A percentile compares a stretch with the other conserved stretches of the same genome.
phyloP scores from a whole-genome alignment of 23 red algal genomes.

The Gracilaria caudata region DNA sequence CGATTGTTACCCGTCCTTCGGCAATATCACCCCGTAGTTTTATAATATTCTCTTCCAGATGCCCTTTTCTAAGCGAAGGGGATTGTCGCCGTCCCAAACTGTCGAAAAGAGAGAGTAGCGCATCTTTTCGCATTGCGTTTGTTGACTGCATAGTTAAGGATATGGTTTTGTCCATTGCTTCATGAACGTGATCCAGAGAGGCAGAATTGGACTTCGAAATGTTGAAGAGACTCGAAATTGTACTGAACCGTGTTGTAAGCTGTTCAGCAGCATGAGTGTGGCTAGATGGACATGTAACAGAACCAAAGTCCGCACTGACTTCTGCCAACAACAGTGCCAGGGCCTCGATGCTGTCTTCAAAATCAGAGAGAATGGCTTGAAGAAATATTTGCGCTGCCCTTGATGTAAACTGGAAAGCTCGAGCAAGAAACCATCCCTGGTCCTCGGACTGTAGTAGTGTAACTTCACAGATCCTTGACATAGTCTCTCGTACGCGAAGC shows the following conservation, averaged over 20 bases:
- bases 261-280: background rate
- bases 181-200: background rate
- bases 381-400: background rate
- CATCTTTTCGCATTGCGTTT: constrained; percentile 3
- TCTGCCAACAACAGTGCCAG: background rate
- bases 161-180: background rate
- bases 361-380: background rate
- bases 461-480: background rate
- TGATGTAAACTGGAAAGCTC: constrained; percentile 21
- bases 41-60: constrained; percentile 8
- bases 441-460: constrained; percentile 21
- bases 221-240: constrained; percentile 7
- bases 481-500: background rate
- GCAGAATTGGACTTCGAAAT: background rate
- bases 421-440: background rate
- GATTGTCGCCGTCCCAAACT: background rate
- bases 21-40: no score
- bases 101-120: background rate
- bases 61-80: background rate
- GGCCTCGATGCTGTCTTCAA: background rate
- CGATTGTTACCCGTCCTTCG: no score
- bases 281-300: background rate
- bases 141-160: background rate
- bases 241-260: background rate
- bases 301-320: background rate